Evolutionary conservation across 148 eudicot species (phyloP), one percentile per base, ranked within the genome.

Genomic region (Silene uniflora): DNA sequence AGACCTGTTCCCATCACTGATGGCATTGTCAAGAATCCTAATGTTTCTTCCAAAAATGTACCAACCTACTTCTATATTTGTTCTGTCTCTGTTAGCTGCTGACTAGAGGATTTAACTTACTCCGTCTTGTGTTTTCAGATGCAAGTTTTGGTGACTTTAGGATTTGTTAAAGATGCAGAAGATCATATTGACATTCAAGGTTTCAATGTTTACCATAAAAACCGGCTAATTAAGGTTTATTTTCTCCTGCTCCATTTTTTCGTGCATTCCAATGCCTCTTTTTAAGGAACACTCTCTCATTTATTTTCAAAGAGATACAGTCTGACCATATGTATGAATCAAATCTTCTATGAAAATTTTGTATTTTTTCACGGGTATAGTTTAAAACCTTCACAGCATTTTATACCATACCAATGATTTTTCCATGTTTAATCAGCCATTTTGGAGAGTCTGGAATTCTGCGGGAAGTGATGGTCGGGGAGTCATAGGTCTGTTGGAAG

Each of bases 391-490:
- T 59, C 7, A 18, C 21, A 7, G n/a, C 18, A 59, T 6, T 18
- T 5, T 25, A 24, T 11, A 25, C 10, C 54, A 49, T 39, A 32
- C 7, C 13, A 39, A 17, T 56, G 46, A 69, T 25, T 4, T 2
- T n/a, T 24, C 42, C 13, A 25, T 83, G 73, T 11, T 75, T 69
- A 47, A 32, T 49, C 86, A 89, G 91, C 92, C 93, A 62, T 91
- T 91, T 76, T 91, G 93, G 97, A 86, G 93, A 80, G 87, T 91
- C 22, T 91, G 97, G 93, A 86, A 88, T 83, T 85, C 97, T 73
- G 84, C 93, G 73, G 97, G 97, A 68, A 91, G 97, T 85, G 87
- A 87, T 74, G 97, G 97, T 18, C 93, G 97, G 18, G 97, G 97
- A 49, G 91, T 91, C 66, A 88, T 91, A 80, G 95, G 95, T 87